Evolutionary conservation across 2,329 filamentous ascomycete species (phyloP), one percentile per base, ranked within the genome.

Genomic region (Davidsoniella virescens): DNA sequence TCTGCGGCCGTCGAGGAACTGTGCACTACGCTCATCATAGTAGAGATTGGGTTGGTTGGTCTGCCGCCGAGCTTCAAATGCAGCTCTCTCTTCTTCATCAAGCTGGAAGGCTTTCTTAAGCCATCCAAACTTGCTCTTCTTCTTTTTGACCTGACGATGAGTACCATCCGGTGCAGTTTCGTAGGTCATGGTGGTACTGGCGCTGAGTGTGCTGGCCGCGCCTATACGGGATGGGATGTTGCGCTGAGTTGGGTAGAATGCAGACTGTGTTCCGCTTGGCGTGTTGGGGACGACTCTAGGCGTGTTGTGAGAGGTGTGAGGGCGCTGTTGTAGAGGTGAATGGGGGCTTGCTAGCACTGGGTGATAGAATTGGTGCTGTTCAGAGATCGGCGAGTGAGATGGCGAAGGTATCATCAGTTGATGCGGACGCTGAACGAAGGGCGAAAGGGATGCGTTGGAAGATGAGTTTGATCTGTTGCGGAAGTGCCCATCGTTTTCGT

Each of bases 71-170:
- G 71, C 70, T 59, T 80, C 76, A 55, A 78, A 82, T 8, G 71
- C 70, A 7, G 70, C 67, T 48, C 70, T 71, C 60, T 82, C 78
- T 44, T 80, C 75, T 18, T 82, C 78, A 54, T 79, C 76, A 23
- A 82, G 63, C 33, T 72, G 74, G 48, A 82, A 82, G 1, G 77
- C 77, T 64, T 82, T 81, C 62, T 80, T 81, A 51, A 82, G 61
- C 78, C 78, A 82, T 2, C 77, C 78, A 58, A 82, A 80, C 1
- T 76, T 75, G 57, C 78, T 80, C 55, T 75, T 71, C 67, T 81
- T 81, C 66, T 80, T 82, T 62, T 80, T 80, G 4, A 80, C 59
- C 37, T 69, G 64, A 56, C 57, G 14, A 54, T 59, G n/a, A 56
- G 58, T 49, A 49, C 58, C 54, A 55, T 60, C 14, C 57, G 57